Evolutionary conservation across 495 filamentous ascomycete species (phyloP).

Genomic region (Ascodesmis nigricans): DNA sequence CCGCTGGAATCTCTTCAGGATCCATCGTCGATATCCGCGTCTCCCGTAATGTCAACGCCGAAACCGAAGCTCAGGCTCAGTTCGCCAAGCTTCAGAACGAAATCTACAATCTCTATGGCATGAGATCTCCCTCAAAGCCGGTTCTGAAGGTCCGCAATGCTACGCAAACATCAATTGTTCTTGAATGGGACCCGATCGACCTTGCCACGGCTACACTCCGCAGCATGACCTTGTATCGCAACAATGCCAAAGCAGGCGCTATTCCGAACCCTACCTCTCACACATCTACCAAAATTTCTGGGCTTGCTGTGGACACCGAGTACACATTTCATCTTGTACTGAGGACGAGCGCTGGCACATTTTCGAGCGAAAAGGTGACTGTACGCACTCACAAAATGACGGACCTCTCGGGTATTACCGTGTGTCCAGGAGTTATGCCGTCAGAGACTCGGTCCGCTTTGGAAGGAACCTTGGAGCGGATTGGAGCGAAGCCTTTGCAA

Average conservation of each 20-base stretch:
- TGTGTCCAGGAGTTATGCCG: slow-evolving; percentile 74
- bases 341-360: slow-evolving; percentile 75
- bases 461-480: slow-evolving; percentile 51
- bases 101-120: slow-evolving; percentile 71
- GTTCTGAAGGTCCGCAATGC: slow-evolving; percentile 79
- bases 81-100: slow-evolving; percentile 71
- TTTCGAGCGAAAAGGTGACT: slow-evolving; percentile 55
- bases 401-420: slow-evolving; percentile 83
- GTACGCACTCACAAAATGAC: slow-evolving; percentile 98
- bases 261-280: slow-evolving; percentile 72
- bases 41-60: slow-evolving; percentile 60
- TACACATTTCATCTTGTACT: slow-evolving; percentile 88
- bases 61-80: slow-evolving; percentile 42
- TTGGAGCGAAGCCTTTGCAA: slow-evolving; percentile 66
- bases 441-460: slow-evolving; percentile 52
- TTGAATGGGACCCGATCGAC: slow-evolving; percentile 93
- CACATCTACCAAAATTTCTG: slow-evolving; percentile 85
- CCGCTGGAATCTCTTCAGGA: slow-evolving; percentile 77
- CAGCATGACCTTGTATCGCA: slow-evolving; percentile 73
- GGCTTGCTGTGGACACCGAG: slow-evolving; percentile 85
- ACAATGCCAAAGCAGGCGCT: slow-evolving; percentile 82
- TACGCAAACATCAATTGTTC: slow-evolving; percentile 87
- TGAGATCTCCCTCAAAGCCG: slow-evolving; percentile 52
- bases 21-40: slow-evolving; percentile 97
- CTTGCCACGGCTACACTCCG: slow-evolving; percentile 80